Conservation (phyloP, 2,329 filamentous ascomycete species). For the Metarhizium sp. region DNA sequence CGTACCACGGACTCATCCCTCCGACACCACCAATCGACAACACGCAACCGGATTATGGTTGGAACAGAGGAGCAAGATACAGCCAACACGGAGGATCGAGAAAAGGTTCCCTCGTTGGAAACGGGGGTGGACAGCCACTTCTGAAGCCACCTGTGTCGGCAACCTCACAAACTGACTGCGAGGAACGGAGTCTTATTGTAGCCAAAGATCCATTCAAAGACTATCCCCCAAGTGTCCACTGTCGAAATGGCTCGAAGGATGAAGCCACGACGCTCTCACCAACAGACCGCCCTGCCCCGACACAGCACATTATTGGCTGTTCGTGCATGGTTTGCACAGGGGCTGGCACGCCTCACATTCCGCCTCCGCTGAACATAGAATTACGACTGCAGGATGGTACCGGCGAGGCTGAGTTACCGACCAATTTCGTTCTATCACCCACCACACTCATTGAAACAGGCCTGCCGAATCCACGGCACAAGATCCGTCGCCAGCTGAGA, state of each 20-base stretch:
- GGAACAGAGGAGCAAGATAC: not conserved
- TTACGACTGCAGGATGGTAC: not conserved
- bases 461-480: constrained; percentile 34
- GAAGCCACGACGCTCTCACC: not conserved
- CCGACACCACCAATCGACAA: constrained; percentile 15
- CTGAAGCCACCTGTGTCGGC: not conserved
- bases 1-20: constrained; percentile 22
- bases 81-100: not conserved
- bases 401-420: constrained; percentile 8
- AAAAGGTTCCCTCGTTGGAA: not conserved
- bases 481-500: constrained; percentile 58
- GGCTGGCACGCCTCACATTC: not conserved
- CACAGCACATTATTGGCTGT: not conserved
- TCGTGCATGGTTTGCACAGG: not conserved
- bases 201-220: not conserved
- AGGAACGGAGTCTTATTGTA: not conserved
- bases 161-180: not conserved
- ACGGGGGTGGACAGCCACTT: not conserved
- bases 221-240: not conserved
- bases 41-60: constrained; percentile 8
- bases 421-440: constrained; percentile 10
- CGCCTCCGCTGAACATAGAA: not conserved
- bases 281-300: not conserved
- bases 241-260: not conserved
- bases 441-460: constrained; percentile 15